Evolutionary conservation across 2,329 filamentous ascomycete genomes (phyloP), one percentile per base, ranked within the genome.

Genomic region (Neofusicoccum cordaticola): DNA sequence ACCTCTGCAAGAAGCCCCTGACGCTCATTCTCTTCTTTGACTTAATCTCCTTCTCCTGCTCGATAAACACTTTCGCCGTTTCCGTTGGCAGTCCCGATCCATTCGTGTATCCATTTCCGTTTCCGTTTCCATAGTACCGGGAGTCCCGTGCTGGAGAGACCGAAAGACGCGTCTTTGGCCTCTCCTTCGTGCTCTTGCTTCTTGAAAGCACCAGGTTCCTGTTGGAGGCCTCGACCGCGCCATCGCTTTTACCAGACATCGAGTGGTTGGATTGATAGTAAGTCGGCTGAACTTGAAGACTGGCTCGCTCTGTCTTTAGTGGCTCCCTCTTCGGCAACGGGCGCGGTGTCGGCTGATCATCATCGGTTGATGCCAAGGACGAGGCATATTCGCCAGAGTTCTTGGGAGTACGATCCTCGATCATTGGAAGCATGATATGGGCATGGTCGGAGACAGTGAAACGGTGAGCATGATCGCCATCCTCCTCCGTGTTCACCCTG

Each of bases 111-210:
- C 19, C 37, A 15, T 48, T 27, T 48, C 15, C 45, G 4, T 73
- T 74, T 64, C 74, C 72, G 31, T 72, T 74, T 56, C 74, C 67
- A 34, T 75, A 70, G 8, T 74, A 70, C 69, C 57, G 42, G 6
- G 27, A 2, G 9, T 76, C 69, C 67, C 75, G 75, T 0, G 73
- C 75, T 1, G 74, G 73, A 17, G 73, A 69, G 15, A 64, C 66
- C 41, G 53, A 58, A 34, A 34, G 39, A 61, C 72, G 74, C n/a
- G 74, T 57, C 1, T 71, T 68, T 2, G 69, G 66, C 9, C 63
- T 62, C 7, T 75, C 72, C 0, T 67, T 66, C 8, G 53, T 58
- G 22, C 53, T 58, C 53, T 27, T 58, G 75, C 50, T 64, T 41
- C 50, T 37, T 19, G 50, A 48, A 15, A 27, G 50, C 5, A 13